Evolutionary conservation across 257 asterid species (phyloP), one percentile per base, ranked within the genome.

Genomic region (Rehmannia glutinosa): DNA sequence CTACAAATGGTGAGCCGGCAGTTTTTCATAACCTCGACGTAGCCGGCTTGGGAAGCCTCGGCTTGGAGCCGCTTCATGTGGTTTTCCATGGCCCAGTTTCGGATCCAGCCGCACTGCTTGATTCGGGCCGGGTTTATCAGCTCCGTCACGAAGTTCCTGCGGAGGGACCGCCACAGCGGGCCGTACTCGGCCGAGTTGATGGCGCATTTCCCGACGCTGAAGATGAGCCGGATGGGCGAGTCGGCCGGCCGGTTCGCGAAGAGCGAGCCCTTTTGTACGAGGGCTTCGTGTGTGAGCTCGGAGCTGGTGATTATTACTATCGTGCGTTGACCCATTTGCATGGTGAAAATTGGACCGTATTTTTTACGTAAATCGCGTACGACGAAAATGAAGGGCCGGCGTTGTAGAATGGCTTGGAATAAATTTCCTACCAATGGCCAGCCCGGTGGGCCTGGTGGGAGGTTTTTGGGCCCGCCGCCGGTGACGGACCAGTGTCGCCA

Each of bases 121-220:
- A 93, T 86, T 38, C 99, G 70, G 3, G 82, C 45, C 1, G 99
- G 96, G 59, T 86, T 93, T 12, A 90, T 90, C 39, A 93, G 74
- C 92, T 93, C 99, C 5, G 96, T 90, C 20, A 93, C 99, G 9
- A 93, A 90, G 77, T 93, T 93, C 51, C 99, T 79, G 35, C 99
- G 90, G 10, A 93, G 86, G 10, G 90, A 56, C 0, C 99, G 93
- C 99, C 99, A 93, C n/a, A 93, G 67, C 0, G 99, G 86, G 50
- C 99, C 99, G 66, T 93, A 93, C 63, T 81, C 96, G 0, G 97
- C 97, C 8, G 99, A 93, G 91, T 93, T 93, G 42, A 93, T 93
- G 66, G 97, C 96, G 36, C 99, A 93, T 42, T 93, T 93, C 0
- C 96, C 96, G 8, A 90, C 86, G 78, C 97, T 90, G 66, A 93